These are phyloP conservation scores for Salix purpurea DNA, from an alignment of 345 rosid genomes.

Conservation along the genomic window DNA sequence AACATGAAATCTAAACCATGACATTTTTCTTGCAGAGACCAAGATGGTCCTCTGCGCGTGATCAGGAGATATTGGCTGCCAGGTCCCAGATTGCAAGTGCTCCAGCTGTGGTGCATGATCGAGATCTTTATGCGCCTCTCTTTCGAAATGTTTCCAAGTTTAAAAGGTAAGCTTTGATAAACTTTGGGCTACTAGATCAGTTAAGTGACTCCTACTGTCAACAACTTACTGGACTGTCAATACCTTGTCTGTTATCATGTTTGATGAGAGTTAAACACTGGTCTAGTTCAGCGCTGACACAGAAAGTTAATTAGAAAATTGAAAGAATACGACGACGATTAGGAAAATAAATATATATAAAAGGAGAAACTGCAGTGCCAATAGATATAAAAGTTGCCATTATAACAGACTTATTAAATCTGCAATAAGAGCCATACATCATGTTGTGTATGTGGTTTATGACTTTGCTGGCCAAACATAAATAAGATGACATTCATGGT, in stretches of 20 bases:
- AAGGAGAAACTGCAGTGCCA: neutral
- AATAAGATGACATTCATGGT: neutral
- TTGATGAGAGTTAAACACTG: neutral
- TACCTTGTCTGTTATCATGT: neutral
- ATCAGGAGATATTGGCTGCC: conserved; percentile 63
- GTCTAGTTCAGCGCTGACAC: neutral
- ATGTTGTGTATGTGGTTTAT: neutral
- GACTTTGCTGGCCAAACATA: neutral
- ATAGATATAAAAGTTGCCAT: neutral
- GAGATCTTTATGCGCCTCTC: conserved; percentile 70
- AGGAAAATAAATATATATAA: neutral
- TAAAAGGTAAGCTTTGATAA: conserved; percentile 47
- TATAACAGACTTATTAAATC: neutral
- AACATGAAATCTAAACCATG: conserved; percentile 2
- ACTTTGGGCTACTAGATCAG: neutral
- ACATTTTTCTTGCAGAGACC: conserved; percentile 57
- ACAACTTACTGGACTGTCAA: neutral
- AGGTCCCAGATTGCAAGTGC: conserved; percentile 64
- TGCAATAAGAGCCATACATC: neutral
- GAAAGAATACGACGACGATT: neutral
- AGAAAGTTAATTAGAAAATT: neutral
- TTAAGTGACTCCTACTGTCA: neutral
- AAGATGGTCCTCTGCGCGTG: conserved; percentile 65
- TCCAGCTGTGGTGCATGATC: conserved; percentile 33
- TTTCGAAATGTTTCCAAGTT: conserved; percentile 83